phyloP scores from a whole-genome alignment of 108 stramenopile genomes.

The Hondaea fermentalgiana region DNA sequence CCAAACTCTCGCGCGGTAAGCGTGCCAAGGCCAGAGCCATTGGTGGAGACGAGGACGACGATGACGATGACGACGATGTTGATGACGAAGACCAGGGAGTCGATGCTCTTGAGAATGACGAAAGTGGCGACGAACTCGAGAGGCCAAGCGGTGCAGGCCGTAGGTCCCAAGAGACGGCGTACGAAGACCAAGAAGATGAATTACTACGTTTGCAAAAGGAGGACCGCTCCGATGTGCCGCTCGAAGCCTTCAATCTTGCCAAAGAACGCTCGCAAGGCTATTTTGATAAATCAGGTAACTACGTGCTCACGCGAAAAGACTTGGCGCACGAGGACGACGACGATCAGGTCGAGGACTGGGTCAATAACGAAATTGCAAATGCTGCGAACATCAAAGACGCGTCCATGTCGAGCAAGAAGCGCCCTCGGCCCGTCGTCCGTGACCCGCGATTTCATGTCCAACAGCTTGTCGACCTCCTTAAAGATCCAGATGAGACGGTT shows the following conservation, averaged over 20 bases:
- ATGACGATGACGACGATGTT: neutral
- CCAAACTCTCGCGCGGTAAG: neutral
- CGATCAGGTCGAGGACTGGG: neutral
- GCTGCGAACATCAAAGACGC: neutral
- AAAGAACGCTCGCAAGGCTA: neutral
- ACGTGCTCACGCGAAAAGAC: neutral
- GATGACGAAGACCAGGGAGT: neutral
- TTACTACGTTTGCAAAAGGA: neutral
- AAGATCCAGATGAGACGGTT: neutral
- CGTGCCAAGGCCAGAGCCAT: neutral
- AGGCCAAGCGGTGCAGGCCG: too few species aligned
- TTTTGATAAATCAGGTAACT: neutral
- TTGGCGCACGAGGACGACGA: neutral
- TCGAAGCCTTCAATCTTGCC: neutral
- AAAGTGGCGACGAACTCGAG: neutral
- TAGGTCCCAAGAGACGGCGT: neutral
- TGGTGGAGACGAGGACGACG: neutral
- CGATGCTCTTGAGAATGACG: neutral
- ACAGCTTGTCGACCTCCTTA: neutral
- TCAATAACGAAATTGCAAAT: neutral
- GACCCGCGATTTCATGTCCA: neutral
- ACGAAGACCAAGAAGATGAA: neutral
- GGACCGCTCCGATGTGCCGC: neutral
- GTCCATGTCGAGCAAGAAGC: neutral
- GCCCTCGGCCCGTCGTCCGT: neutral